Base-by-base conservation (phyloP, 441 rosid genomes). In the Eruca vesicaria region DNA sequence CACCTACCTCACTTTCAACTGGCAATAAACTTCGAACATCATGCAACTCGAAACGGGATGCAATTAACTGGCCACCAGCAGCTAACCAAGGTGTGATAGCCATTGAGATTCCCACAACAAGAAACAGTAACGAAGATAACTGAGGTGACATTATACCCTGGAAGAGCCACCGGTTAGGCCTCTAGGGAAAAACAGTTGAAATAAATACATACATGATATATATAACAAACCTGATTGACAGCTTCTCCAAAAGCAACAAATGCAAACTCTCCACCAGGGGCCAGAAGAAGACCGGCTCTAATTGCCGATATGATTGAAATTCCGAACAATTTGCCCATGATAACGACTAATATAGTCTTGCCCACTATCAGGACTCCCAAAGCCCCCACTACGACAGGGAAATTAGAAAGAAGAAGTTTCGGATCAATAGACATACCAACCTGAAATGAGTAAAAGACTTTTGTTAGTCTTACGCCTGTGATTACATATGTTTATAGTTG, bases 391-490 rank as follows among this genome's bases (percentile, higher is more conserved):
- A 96, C 83, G 76, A 80, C 90, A 18, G 98, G 98, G 80, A 91
- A 96, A 72, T 96, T 96, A 68, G 98, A 89, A 63, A 91, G 63
- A 69, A 96, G 91, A 78, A 96, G 95, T 79, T 96, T 96, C 36
- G 98, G 99, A 87, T 96, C 98, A 74, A 96, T 96, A 29, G 99
- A 96, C 98, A 96, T 96, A 77, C 99, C 99, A 80, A 96, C 99
- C 99, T 96, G 92, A 80, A 82, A 84, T 79, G 76, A 61, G 64
- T 76, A 56, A 14, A 70, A 74, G 60, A 15, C 68, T 45, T 52
- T 26, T 60, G 59, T 83, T 80, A 83, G 71, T 69, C 81, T 76
- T 74, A 72, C 21, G 48, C 28, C 5, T 65, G 68, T 55, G 35
- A 57, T 50, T 50, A 69, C 29, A 26, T 7, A 16, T 69, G 74